Conservation (phyloP, 2,329 filamentous ascomycete species). For the Pseudopithomyces maydicus region DNA sequence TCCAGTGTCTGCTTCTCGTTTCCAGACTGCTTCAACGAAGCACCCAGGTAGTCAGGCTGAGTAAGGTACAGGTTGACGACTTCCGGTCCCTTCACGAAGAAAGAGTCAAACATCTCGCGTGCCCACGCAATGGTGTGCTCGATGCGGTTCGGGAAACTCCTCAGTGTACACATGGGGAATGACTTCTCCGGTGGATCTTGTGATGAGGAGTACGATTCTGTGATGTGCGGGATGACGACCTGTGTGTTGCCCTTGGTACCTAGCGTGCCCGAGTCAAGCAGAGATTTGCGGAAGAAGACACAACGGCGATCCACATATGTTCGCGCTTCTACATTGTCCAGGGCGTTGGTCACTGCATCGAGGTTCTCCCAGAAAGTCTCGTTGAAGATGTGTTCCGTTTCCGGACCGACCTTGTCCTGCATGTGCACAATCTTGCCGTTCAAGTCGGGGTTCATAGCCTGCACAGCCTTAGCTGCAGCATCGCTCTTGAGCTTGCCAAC, state of each 20-base stretch:
- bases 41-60: conserved; percentile 87
- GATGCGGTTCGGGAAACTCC: conserved; percentile 97
- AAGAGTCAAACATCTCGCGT: conserved; percentile 91
- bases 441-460: conserved; percentile 94
- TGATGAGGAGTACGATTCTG: conserved; percentile 96
- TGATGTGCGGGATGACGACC: conserved; percentile 86
- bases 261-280: conserved; percentile 96
- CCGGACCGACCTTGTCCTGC: conserved; percentile 86
- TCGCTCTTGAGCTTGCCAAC: conserved; percentile 98
- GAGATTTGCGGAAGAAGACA: conserved; percentile 96
- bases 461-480: conserved; percentile 85
- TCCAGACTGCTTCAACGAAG: conserved; percentile 86
- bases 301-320: conserved; percentile 96
- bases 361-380: conserved; percentile 87
- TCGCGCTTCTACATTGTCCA: conserved; percentile 96
- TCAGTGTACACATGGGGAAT: conserved; percentile 97
- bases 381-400: conserved; percentile 94
- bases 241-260: conserved; percentile 99
- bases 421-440: conserved; percentile 82
- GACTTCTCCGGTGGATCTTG: conserved; percentile 98
- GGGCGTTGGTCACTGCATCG: conserved; percentile 92
- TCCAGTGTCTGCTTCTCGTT: conserved; percentile 95
- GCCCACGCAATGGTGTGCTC: conserved; percentile 99
- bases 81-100: conserved; percentile 91
- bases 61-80: conserved; percentile 93